Evolutionary conservation across 2,329 filamentous ascomycete genomes (phyloP).

Genomic region (Aspergillus japonicus): DNA sequence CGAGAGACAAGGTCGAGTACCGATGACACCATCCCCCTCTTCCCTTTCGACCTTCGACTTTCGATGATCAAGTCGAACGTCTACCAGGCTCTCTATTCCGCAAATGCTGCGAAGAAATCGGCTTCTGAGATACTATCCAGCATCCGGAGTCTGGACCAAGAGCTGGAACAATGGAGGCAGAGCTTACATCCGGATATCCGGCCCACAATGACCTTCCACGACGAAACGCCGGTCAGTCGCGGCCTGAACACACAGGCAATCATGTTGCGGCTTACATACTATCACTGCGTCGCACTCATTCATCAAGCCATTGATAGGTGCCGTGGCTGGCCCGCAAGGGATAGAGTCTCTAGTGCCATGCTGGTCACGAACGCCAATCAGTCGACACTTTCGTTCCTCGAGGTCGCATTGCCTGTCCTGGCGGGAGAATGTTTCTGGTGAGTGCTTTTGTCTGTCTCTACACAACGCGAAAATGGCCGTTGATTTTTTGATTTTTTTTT

Average conservation of each 20-base stretch:
- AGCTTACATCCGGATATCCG: conserved; percentile 43
- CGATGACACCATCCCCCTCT: conserved; percentile 24
- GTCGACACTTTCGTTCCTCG: no score
- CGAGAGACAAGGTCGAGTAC: not conserved
- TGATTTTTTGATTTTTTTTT: no score
- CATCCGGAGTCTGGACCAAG: conserved; percentile 53
- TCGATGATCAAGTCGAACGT: conserved; percentile 50
- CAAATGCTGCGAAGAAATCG: conserved; percentile 37
- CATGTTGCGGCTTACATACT: conserved; percentile 51
- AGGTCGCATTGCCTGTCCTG: no score
- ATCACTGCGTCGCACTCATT: conserved; percentile 51
- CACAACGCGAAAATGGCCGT: not conserved
- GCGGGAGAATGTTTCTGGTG: no score
- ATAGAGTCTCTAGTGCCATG: no score
- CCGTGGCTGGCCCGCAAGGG: conserved; percentile 24
- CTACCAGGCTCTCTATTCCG: conserved; percentile 47
- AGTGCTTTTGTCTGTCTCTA: not conserved
- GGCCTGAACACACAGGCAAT: conserved; percentile 43
- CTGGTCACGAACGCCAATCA: no score
- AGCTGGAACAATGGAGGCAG: conserved; percentile 52
- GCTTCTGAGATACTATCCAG: conserved; percentile 38
- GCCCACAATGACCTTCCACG: conserved; percentile 42
- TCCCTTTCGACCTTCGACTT: conserved; percentile 47
- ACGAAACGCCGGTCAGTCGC: conserved; percentile 11
- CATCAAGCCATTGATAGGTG: conserved; percentile 51